Evolutionary conservation across 1,284 basidiomycete genomes (phyloP), one percentile per base, ranked within the genome.

Genomic region (Stygiomarasmius scandens): DNA sequence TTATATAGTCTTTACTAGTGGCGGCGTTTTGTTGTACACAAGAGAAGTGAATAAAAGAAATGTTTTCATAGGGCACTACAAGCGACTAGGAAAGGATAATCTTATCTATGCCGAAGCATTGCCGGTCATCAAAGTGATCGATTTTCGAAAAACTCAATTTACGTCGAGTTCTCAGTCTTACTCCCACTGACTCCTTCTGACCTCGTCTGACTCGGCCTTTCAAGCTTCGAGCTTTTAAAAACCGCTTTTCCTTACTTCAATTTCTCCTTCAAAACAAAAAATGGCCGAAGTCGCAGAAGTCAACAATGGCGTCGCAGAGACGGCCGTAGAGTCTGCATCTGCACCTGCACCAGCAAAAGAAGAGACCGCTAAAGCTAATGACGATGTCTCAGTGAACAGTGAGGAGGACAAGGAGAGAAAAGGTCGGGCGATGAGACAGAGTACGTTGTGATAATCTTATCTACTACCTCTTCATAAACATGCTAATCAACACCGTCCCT

Each of bases 361-460:
- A 23, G 38, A n/a, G 25, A 49, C 29, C n/a, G n/a, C n/a, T n/a
- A n/a, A n/a, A n/a, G n/a, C n/a, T 9, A 32, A 25, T 29, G 50
- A 12, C 29, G 59, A 59, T 52, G 48, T 55, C 19, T 51, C 47
- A 22, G 58, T 63, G 61, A 41, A 3, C 45, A 54, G 60, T 32
- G 64, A 59, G 16, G 63, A 62, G 32, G 61, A 60, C 14, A 54
- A 59, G 50, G 60, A 54, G 24, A 53, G 16, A 27, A 58, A 52
- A 50, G 55, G 46, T 41, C 46, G 56, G 48, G 62, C 59, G 4
- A 49, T 53, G 54, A 46, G 59, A 59, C 62, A 63, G 54, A 56
- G 62, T 63, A 50, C 16, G 44, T 54, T 11, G 11, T 29, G 27
- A 0, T 46, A 10, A 45, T 47, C n/a, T 36, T 43, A 24, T 38